Conservation (phyloP, 2,329 filamentous ascomycete genomes). For the Sordariomycetes sp. region DNA sequence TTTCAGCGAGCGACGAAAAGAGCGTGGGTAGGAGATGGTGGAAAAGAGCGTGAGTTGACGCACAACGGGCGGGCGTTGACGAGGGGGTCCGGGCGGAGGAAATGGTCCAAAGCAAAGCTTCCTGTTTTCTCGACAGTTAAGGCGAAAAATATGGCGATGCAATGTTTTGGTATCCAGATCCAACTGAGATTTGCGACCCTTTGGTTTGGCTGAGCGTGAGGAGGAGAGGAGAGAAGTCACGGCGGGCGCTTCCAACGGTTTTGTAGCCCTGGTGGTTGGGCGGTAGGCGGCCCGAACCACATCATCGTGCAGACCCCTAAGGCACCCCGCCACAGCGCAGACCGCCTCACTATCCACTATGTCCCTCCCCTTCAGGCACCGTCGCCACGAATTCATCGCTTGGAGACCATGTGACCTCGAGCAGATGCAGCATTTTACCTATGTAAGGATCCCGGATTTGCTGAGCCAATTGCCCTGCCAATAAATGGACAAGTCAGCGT, state of each 20-base stretch:
- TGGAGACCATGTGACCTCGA: too few relatives aligned
- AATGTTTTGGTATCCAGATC: too few relatives aligned
- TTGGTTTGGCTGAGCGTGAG: conserved; percentile 44
- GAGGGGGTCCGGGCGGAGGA: conserved; percentile 48
- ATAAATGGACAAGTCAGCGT: too few relatives aligned
- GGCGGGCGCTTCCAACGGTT: not conserved
- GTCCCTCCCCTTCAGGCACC: too few relatives aligned
- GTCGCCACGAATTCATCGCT: too few relatives aligned
- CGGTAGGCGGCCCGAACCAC: too few relatives aligned
- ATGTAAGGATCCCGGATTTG: too few relatives aligned
- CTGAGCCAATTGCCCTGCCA: too few relatives aligned
- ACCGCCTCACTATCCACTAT: not conserved
- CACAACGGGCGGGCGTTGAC: conserved; percentile 29
- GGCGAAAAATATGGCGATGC: too few relatives aligned
- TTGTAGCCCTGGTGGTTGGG: not conserved
- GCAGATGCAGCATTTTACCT: too few relatives aligned
- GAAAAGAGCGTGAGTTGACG: conserved; percentile 23
- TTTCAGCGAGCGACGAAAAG: conserved; percentile 45
- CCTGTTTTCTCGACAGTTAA: conserved; percentile 6
- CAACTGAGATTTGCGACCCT: conserved; percentile 53
- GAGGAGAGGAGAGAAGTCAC: conserved; percentile 25
- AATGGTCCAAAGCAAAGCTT: conserved; percentile 26
- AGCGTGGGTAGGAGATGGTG: conserved; percentile 27
- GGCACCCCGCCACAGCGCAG: too few relatives aligned
- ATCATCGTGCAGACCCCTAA: too few relatives aligned